Base-by-base conservation (phyloP, 768 basidiomycete species). In the Phanerochaete sordida region DNA sequence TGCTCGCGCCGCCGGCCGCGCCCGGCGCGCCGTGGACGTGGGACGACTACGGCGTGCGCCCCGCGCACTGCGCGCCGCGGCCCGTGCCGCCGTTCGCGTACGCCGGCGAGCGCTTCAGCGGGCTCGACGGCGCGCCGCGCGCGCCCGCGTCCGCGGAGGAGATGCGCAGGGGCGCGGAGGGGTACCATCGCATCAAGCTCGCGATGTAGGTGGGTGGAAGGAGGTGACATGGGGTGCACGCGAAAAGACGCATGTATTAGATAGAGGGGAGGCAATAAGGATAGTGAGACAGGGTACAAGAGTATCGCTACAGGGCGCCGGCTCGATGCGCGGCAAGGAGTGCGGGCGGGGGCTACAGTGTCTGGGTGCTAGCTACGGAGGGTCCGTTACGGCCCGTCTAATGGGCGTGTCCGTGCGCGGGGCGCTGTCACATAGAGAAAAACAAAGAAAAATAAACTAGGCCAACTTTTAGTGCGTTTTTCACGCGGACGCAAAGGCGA, bases 21-120 rank as follows among this genome's bases (percentile, higher is more conserved):
- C 72, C 76, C 0, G 79, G 77, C 9, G 74, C 73, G 1, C 62
- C 74, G 1, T 84, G 75, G 67, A 56, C 65, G 0, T 78, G 70
- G 59, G 79, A 86, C 27, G 82, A 86, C 63, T 79, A 84, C 64
- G 82, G 81, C 4, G 84, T 86, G 48, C 73, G 74, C 61, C 73
- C 72, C 0, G 72, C 63, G 8, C 66, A 79, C 46, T 81, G 79
- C 58, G 45, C 78, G 6, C 80, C 79, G 0, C 62, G 62, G n/a
- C 56, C 64, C 1, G 73, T 78, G 0, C 67, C 72, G 19, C 72
- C 74, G 44, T 79, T 81, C 51, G 72, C 74, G 63, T 81, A 80
- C 58, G 56, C 61, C 1, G 76, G 72, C 0, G 65, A 73, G 59
- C 66, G 64, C 21, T 64, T 70, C 27, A 77, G 73, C 62, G 72